Evolutionary conservation across 352 stramenopile genomes (phyloP).

Genomic region (Thraustochytrium striatum): DNA sequence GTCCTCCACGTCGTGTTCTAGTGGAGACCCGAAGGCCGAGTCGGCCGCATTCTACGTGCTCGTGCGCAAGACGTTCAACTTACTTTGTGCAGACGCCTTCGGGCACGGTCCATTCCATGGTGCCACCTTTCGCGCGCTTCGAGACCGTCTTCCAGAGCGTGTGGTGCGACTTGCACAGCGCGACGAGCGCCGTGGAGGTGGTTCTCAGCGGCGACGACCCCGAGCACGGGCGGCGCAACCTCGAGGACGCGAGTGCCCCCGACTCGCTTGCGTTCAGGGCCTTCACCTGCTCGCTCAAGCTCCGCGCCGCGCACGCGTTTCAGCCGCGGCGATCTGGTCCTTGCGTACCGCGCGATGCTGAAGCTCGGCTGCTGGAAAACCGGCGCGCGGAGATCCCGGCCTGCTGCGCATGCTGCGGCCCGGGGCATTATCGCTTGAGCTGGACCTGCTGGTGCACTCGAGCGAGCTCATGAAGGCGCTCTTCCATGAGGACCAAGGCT

Average conservation of each 20-base stretch:
- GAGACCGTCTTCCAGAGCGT: slow-evolving; percentile 32
- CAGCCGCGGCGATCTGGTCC: neutral
- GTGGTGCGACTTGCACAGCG: neutral
- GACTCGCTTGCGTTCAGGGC: neutral
- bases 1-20: slow-evolving; percentile 7
- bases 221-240: neutral
- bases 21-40: neutral
- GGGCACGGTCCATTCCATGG: neutral
- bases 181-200: neutral
- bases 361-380: neutral
- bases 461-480: neutral
- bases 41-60: neutral
- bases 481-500: neutral
- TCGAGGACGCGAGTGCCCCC: neutral
- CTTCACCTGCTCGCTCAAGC: neutral
- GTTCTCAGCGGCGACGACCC: neutral
- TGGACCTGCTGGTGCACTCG: neutral
- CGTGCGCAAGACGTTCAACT: neutral
- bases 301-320: slow-evolving; percentile 19
- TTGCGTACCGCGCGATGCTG: slow-evolving; percentile 15
- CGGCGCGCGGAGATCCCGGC: neutral
- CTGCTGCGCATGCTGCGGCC: slow-evolving; percentile 32
- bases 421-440: neutral
- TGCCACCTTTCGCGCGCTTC: slow-evolving; percentile 4
- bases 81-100: slow-evolving; percentile 38